Percentiles rank a stretch among this genome's conserved stretches.
phyloP scores from a whole-genome alignment of 1,139 yeast species.

The Blastobotrys apis region DNA sequence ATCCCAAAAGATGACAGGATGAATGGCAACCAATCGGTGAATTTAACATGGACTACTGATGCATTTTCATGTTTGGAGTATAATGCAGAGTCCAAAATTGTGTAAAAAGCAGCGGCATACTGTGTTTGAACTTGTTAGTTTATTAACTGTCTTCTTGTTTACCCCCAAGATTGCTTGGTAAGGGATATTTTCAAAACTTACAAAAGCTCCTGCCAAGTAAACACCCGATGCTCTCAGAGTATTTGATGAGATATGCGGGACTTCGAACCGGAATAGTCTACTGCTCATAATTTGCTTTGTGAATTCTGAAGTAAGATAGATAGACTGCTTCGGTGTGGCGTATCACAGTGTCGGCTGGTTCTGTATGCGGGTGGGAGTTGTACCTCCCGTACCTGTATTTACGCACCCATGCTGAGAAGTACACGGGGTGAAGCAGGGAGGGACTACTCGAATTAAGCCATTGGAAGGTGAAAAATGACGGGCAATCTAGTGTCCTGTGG shows the following conservation, averaged over 20 bases:
- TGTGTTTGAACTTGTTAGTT: constrained; percentile 24
- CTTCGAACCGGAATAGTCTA: constrained; percentile 26
- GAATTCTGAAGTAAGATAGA: too few relatives aligned
- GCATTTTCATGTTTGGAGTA: constrained; percentile 84
- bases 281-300: constrained; percentile 9
- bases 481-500: too few relatives aligned
- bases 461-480: too few relatives aligned
- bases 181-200: constrained; percentile 22
- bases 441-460: too few relatives aligned
- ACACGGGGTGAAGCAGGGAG: too few relatives aligned
- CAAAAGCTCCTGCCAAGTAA: constrained; percentile 64
- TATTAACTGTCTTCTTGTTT: too few relatives aligned
- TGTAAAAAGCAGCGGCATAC: constrained; percentile 87
- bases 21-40: constrained; percentile 95
- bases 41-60: constrained; percentile 77
- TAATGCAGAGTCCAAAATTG: constrained; percentile 81
- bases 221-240: constrained; percentile 72
- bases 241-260: constrained; percentile 47
- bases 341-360: too few relatives aligned
- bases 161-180: background rate
- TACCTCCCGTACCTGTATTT: too few relatives aligned
- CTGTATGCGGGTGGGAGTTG: too few relatives aligned
- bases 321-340: too few relatives aligned
- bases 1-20: constrained; percentile 86
- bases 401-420: too few relatives aligned